phyloP scores from a whole-genome alignment of 257 asterid species.

The Mentha longifolia region DNA sequence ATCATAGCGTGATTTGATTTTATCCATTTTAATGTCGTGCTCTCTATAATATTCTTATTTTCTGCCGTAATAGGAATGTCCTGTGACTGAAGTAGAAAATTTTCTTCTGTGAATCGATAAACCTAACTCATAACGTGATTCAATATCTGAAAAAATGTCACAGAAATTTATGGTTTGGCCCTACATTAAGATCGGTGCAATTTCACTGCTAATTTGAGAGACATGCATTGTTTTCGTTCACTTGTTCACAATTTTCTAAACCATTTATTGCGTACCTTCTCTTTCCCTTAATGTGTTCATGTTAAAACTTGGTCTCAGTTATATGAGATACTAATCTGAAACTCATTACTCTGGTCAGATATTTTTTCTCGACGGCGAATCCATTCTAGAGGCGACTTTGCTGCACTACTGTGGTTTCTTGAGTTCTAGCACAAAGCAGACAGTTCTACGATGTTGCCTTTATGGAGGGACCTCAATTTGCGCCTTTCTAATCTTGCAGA shows the following conservation, averaged over 20 bases:
- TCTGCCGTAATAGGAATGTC: not conserved
- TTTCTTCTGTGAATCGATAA: not conserved
- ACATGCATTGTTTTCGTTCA: not conserved
- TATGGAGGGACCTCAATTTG: conserved; percentile 56
- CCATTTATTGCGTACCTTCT: not conserved
- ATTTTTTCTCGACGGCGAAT: conserved; percentile 77
- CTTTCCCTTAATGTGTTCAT: not conserved
- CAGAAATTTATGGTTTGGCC: not conserved
- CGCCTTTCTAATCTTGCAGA: conserved; percentile 37
- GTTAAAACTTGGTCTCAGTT: too few species aligned
- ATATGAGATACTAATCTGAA: not conserved
- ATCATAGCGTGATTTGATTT: not conserved
- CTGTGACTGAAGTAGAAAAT: not conserved
- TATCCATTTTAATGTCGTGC: not conserved
- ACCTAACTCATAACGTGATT: not conserved
- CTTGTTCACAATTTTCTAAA: not conserved
- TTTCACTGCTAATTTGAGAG: not conserved
- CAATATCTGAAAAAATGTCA: not conserved
- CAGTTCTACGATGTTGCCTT: conserved; percentile 50
- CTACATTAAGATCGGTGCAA: not conserved
- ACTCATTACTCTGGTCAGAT: conserved; percentile 47
- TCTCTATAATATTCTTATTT: not conserved
- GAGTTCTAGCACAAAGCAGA: conserved; percentile 52
- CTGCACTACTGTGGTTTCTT: conserved; percentile 43
- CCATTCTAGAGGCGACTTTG: conserved; percentile 54